Evolutionary conservation across 106 monocot genomes (phyloP).

Genomic region (Dactylorhiza incarnata): DNA sequence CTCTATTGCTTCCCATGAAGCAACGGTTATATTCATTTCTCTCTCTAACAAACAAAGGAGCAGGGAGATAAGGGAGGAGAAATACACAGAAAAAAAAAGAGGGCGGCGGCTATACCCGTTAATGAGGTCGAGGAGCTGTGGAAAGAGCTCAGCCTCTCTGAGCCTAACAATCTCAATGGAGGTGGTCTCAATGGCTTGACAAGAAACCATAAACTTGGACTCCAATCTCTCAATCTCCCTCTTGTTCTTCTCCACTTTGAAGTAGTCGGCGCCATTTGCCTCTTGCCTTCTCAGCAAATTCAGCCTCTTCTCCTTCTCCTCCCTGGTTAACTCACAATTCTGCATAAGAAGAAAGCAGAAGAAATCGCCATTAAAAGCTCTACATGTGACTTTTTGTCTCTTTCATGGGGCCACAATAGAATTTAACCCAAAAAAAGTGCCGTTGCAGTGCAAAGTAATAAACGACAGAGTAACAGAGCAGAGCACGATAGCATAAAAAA

Average conservation of each 20-base stretch:
- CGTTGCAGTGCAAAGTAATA: not conserved
- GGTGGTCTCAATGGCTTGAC: conserved; percentile 83
- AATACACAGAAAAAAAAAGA: not conserved
- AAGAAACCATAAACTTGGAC: conserved; percentile 65
- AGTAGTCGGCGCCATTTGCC: conserved; percentile 50
- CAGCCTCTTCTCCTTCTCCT: conserved; percentile 61
- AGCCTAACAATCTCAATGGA: conserved; percentile 74
- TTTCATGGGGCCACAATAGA: not conserved
- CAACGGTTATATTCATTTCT: not conserved
- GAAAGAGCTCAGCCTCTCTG: conserved; percentile 83
- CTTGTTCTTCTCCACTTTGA: conserved; percentile 85
- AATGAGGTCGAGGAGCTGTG: conserved; percentile 76
- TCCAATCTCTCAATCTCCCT: conserved; percentile 81
- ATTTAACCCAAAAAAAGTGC: not conserved
- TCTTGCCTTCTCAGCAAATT: conserved; percentile 46
- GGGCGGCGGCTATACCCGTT: conserved; percentile 40
- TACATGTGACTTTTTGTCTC: not conserved
- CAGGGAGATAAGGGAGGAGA: not conserved
- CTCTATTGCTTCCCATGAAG: not conserved
- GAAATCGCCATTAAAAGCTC: conserved; percentile 8
- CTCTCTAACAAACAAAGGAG: not conserved
- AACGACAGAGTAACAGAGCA: not conserved
- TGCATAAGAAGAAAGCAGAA: conserved; percentile 16
- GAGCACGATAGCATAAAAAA: not conserved
- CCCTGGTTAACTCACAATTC: conserved; percentile 39